Percentiles rank a stretch among this genome's conserved stretches.
phyloP scores from a whole-genome alignment of 768 basidiomycete genomes.

The Mycena leptocephala region DNA sequence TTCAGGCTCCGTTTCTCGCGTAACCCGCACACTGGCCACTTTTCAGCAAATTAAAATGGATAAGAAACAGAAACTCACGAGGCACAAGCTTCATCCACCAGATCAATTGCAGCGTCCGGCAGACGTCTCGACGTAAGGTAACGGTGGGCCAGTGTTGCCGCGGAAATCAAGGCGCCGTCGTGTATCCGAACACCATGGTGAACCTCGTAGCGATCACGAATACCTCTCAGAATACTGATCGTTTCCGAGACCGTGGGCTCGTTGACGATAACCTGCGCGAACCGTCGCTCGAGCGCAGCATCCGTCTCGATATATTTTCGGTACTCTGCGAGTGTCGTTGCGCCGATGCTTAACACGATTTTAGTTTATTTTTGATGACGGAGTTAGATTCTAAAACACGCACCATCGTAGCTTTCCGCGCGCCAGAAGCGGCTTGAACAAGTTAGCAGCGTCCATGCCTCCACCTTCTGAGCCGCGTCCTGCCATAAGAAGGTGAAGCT shows the following conservation, averaged over 20 bases:
- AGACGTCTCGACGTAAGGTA: constrained; percentile 89
- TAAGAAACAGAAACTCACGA: constrained; percentile 63
- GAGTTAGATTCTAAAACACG: background rate
- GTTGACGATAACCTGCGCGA: constrained; percentile 94
- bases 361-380: constrained; percentile 48
- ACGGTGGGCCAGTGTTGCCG: constrained; percentile 93
- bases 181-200: constrained; percentile 93
- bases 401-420: constrained; percentile 78
- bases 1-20: constrained; percentile 95
- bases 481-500: constrained; percentile 95
- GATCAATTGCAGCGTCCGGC: constrained; percentile 91
- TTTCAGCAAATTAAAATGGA: constrained; percentile 20
- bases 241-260: constrained; percentile 93
- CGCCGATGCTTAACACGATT: constrained; percentile 74
- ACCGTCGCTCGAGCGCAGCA: constrained; percentile 91
- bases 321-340: constrained; percentile 94
- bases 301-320: constrained; percentile 95
- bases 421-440: constrained; percentile 94
- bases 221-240: constrained; percentile 94
- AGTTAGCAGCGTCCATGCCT: constrained; percentile 94
- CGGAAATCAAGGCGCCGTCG: constrained; percentile 90
- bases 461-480: constrained; percentile 87
- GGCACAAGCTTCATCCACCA: constrained; percentile 94
- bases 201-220: constrained; percentile 94
- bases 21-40: constrained; percentile 81